A percentile compares a stretch with the other conserved stretches of the same genome.
Evolutionary conservation across 202 grass and related monocot species (phyloP).

Genomic region (Setaria italica): DNA sequence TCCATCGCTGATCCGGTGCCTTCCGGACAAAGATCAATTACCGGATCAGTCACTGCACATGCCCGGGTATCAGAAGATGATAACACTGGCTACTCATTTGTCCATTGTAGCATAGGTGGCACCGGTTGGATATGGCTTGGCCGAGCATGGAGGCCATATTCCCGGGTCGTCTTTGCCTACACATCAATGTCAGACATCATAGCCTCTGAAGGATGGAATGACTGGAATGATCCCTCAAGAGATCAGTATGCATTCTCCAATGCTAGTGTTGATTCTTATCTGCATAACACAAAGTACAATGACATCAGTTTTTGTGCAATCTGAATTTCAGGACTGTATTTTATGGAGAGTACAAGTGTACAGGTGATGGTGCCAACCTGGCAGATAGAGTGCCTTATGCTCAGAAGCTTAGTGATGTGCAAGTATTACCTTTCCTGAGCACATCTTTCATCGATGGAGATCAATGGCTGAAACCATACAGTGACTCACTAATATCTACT

Average conservation of each 20-base stretch:
- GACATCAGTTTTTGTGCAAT: conserved; percentile 14
- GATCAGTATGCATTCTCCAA: conserved; percentile 61
- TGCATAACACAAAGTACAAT: conserved; percentile 19
- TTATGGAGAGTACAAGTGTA: conserved; percentile 87
- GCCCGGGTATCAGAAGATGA: conserved; percentile 56
- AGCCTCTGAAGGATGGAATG: conserved; percentile 85
- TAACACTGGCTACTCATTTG: conserved; percentile 77
- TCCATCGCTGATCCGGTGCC: conserved; percentile 83
- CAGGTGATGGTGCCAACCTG: conserved; percentile 70
- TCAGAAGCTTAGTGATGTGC: conserved; percentile 64
- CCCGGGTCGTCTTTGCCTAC: conserved; percentile 79
- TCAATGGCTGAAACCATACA: conserved; percentile 76
- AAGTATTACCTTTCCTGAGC: conserved; percentile 73
- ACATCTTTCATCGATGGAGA: conserved; percentile 79
- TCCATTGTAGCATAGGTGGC: conserved; percentile 78
- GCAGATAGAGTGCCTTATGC: conserved; percentile 65
- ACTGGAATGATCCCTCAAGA: conserved; percentile 81
- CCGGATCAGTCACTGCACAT: conserved; percentile 72
- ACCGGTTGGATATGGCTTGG: conserved; percentile 80
- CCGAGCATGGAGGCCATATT: conserved; percentile 79
- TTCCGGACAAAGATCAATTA: conserved; percentile 59
- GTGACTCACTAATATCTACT: conserved; percentile 54
- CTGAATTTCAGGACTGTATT: conserved; percentile 64
- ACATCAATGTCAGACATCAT: conserved; percentile 78
- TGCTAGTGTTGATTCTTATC: conserved; percentile 2